Evolutionary conservation across 1,284 basidiomycete species (phyloP).

Genomic region (Moesziomyces parantarcticus): DNA sequence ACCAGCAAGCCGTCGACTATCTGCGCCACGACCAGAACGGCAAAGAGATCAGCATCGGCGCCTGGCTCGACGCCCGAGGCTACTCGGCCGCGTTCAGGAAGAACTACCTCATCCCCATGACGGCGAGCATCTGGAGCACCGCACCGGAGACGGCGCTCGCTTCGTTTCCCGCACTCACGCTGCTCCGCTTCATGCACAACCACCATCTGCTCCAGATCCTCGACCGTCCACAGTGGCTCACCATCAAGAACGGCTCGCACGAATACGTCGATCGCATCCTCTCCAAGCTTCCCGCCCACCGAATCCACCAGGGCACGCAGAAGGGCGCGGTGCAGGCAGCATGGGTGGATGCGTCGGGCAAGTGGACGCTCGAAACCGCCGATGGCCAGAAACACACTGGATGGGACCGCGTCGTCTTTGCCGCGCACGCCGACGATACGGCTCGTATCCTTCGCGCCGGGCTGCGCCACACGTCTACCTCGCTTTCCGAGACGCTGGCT

Average conservation of each 20-base stretch:
- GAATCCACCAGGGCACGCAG: slow-evolving; percentile 28
- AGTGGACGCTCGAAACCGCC: slow-evolving; percentile 66
- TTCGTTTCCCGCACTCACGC: slow-evolving; percentile 79
- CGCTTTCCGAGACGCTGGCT: slow-evolving; percentile 66
- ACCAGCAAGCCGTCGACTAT: slow-evolving; percentile 73
- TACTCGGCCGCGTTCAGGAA: slow-evolving; percentile 79
- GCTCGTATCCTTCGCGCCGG: slow-evolving; percentile 72
- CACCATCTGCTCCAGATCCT: slow-evolving; percentile 81
- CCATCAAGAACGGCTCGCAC: slow-evolving; percentile 76
- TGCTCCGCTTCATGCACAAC: slow-evolving; percentile 82
- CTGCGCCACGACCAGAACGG: slow-evolving; percentile 45
- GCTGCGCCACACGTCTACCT: not conserved
- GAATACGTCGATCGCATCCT: slow-evolving; percentile 52
- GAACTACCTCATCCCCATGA: slow-evolving; percentile 77
- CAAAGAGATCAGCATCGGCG: slow-evolving; percentile 74
- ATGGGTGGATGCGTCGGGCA: slow-evolving; percentile 26
- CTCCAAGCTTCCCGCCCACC: slow-evolving; percentile 15
- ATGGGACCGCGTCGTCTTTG: slow-evolving; percentile 79
- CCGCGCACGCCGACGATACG: slow-evolving; percentile 79
- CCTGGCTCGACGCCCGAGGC: slow-evolving; percentile 76
- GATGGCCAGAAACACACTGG: slow-evolving; percentile 65
- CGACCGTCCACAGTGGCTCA: slow-evolving; percentile 81
- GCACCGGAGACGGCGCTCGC: slow-evolving; percentile 78
- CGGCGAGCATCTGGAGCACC: slow-evolving; percentile 78
- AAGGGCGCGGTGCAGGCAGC: slow-evolving; percentile 26